These are phyloP conservation scores for Camelina neglecta DNA, from an alignment of 345 rosid genomes.

Conservation along the genomic window DNA sequence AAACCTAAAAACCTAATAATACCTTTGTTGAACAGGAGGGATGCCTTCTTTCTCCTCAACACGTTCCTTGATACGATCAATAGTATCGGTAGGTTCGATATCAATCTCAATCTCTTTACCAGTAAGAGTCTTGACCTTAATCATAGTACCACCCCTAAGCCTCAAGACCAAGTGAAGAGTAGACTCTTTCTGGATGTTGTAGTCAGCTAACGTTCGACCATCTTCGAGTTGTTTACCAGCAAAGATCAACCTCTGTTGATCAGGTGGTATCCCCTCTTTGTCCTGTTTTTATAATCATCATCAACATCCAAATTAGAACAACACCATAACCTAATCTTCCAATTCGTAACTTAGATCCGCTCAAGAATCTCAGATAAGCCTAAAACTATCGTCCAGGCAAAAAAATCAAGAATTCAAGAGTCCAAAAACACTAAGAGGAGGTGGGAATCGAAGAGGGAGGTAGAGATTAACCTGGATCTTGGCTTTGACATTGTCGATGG, in stretches of 20 bases:
- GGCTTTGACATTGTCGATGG: constrained; percentile 62
- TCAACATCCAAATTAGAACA: not conserved
- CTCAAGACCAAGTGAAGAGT: constrained; percentile 90
- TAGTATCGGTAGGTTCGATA: constrained; percentile 93
- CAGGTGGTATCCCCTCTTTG: constrained; percentile 94
- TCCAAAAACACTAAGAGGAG: not conserved
- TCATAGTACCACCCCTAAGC: constrained; percentile 97
- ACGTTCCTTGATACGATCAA: constrained; percentile 88
- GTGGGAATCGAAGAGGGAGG: not conserved
- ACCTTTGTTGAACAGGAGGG: constrained; percentile 98
- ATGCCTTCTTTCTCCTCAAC: constrained; percentile 98
- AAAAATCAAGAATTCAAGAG: not conserved
- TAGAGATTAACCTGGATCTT: constrained; percentile 53
- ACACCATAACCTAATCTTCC: not conserved
- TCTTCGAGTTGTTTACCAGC: constrained; percentile 96
- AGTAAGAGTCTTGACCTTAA: constrained; percentile 92
- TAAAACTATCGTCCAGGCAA: not conserved
- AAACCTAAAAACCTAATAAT: not conserved
- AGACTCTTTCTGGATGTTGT: constrained; percentile 91
- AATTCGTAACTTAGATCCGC: not conserved
- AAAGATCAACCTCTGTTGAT: constrained; percentile 91
- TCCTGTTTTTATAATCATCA: constrained; percentile 51
- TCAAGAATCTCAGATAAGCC: not conserved
- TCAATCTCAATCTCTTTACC: constrained; percentile 95
- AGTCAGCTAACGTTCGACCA: constrained; percentile 90